Evolutionary conservation across 73 alveolate species (phyloP), one percentile per base, ranked within the genome.

Genomic region (Paraurostyla sp.): DNA sequence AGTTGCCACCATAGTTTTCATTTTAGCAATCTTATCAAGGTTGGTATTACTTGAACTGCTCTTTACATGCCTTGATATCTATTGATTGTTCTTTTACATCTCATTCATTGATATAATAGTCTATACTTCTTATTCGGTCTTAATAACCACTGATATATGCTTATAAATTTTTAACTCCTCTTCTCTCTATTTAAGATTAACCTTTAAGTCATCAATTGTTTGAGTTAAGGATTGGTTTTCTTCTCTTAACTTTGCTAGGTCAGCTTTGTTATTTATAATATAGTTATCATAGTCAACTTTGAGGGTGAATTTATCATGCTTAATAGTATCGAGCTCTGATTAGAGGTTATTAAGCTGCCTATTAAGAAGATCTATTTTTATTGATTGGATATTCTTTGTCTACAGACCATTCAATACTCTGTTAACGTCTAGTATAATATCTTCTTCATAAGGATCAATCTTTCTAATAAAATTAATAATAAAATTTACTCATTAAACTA

Each of bases 361-460:
- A 1, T 65, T 32, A 2, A 65, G 36, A 9, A 15, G 3, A 1
- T 65, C 82, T 3, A 35, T 65, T n/a, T 36, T 9, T 11, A 65
- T 36, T 15, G 32, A 2, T 13, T 27, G 16, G 9, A 58, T 56
- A 1, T 56, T 65, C 41, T 65, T 65, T 3, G 82, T 65, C 7
- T 35, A 30, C 9, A 65, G 58, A 38, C 82, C 35, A 1, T 38
- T 65, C 9, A 11, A 11, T 15, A 65, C 58, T 65, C 82, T 65
- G 16, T 65, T 58, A 9, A 65, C 16, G 23, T 65, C 82, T 65
- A 65, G 25, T 1, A 65, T 65, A 16, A 65, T 15, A 65, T 65
- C 82, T 38, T 65, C 82, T 22, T 65, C 82, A 38, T 65, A 65
- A 6, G 82, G 82, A 65, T 65, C 82, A 38, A 65, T 65, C 6